Evolutionary conservation across 306 rosid species (phyloP).

Genomic region (Lupinus albus): DNA sequence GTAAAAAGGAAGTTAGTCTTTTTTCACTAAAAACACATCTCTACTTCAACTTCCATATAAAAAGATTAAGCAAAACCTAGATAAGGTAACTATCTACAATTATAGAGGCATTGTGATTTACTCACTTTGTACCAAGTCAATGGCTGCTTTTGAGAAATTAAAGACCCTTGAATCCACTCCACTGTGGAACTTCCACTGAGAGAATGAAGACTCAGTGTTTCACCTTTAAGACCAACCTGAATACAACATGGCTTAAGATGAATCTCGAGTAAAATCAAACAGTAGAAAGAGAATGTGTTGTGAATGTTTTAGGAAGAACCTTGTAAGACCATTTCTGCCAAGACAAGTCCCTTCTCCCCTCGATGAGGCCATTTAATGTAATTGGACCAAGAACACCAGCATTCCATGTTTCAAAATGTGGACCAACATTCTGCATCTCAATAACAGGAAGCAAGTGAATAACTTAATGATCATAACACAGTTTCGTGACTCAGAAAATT

Average conservation of each 20-base stretch:
- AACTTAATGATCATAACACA: conserved; percentile 20
- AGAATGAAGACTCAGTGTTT: conserved; percentile 88
- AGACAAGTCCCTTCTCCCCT: conserved; percentile 89
- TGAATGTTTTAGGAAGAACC: conserved; percentile 51
- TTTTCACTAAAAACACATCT: background rate
- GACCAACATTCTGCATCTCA: conserved; percentile 81
- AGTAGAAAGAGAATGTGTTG: conserved; percentile 7
- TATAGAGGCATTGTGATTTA: conserved; percentile 19
- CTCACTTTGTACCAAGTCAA: conserved; percentile 94
- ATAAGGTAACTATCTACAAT: conserved; percentile 8
- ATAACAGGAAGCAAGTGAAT: conserved; percentile 27
- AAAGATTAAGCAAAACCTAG: background rate
- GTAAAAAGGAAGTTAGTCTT: background rate
- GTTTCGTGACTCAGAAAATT: conserved; percentile 18
- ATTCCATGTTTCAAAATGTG: conserved; percentile 98
- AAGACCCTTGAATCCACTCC: conserved; percentile 79
- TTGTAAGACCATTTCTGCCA: conserved; percentile 99
- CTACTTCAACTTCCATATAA: background rate
- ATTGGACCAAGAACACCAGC: conserved; percentile 95
- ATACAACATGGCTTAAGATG: conserved; percentile 32
- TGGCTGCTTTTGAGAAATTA: conserved; percentile 70
- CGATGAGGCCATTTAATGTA: conserved; percentile 79
- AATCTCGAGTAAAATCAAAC: conserved; percentile 35
- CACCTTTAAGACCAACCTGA: conserved; percentile 94
- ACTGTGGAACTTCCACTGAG: conserved; percentile 87